These are phyloP conservation scores for Trypanosoma melophagium DNA, from an alignment of 208 protist species.

Conservation along the genomic window DNA sequence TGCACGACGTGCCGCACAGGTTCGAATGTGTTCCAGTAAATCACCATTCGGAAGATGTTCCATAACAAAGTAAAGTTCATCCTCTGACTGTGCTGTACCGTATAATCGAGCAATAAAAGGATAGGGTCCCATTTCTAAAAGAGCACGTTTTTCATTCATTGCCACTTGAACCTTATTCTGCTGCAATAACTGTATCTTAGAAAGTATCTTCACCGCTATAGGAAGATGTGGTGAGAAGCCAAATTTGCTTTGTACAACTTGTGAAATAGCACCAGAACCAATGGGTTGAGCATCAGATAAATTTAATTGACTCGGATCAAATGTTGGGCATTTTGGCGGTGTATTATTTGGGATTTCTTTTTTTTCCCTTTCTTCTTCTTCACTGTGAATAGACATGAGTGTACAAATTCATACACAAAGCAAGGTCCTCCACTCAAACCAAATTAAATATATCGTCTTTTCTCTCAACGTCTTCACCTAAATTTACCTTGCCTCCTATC, in stretches of 20 bases:
- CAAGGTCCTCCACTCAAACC: no score
- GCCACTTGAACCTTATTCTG: slow-evolving; percentile 75
- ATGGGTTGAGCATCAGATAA: slow-evolving; percentile 54
- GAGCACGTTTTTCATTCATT: slow-evolving; percentile 84
- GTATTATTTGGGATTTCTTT: neutral
- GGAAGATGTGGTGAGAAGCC: slow-evolving; percentile 20
- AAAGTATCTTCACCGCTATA: slow-evolving; percentile 87
- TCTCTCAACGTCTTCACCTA: no score
- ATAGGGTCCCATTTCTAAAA: slow-evolving; percentile 59
- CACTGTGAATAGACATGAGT: no score
- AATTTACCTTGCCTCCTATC: no score
- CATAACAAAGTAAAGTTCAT: slow-evolving; percentile 93
- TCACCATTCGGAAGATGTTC: slow-evolving; percentile 94
- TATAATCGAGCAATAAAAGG: slow-evolving; percentile 84
- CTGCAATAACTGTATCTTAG: slow-evolving; percentile 87
- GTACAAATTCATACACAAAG: no score
- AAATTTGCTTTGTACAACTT: slow-evolving; percentile 68
- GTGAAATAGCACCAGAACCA: slow-evolving; percentile 81
- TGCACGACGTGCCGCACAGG: slow-evolving; percentile 13
- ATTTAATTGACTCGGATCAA: slow-evolving; percentile 60
- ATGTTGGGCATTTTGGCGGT: slow-evolving; percentile 30
- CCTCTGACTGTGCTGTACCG: slow-evolving; percentile 84
- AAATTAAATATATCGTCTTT: no score
- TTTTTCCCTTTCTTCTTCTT: neutral
- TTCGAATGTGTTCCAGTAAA: slow-evolving; percentile 86